Evolutionary conservation across 192 early-diverging fungal genomes (phyloP).

Genomic region (Gonapodya prolifera): DNA sequence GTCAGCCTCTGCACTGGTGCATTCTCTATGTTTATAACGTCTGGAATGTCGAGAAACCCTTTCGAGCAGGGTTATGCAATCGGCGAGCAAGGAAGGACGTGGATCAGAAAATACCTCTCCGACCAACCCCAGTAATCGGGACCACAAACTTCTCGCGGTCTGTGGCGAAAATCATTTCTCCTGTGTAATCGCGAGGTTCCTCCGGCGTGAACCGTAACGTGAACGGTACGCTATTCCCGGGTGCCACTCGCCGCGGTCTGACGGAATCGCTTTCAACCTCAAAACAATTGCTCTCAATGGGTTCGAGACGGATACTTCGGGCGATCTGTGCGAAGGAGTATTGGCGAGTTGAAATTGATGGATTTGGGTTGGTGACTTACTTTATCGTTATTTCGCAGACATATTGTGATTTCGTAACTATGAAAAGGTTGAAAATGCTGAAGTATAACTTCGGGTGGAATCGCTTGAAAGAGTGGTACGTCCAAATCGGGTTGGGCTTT

Average conservation of each 20-base stretch:
- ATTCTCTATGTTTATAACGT: constrained; percentile 29
- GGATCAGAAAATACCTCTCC: constrained; percentile 26
- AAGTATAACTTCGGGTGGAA: constrained; percentile 28
- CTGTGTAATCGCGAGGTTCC: constrained; percentile 32
- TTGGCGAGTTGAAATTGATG: neutral
- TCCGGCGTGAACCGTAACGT: constrained; percentile 41
- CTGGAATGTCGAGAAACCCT: constrained; percentile 44
- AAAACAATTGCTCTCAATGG: constrained; percentile 34
- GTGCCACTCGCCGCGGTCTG: constrained; percentile 39
- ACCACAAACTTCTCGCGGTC: constrained; percentile 46
- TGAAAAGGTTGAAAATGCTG: constrained; percentile 34
- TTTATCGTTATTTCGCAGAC: constrained; percentile 48
- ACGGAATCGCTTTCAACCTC: constrained; percentile 25
- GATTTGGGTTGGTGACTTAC: constrained; percentile 15
- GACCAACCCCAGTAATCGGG: constrained; percentile 35
- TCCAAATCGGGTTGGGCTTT: neutral
- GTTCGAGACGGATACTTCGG: constrained; percentile 30
- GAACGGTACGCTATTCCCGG: constrained; percentile 44
- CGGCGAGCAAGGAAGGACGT: neutral
- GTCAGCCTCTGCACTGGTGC: constrained; percentile 27
- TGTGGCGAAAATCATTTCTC: constrained; percentile 39
- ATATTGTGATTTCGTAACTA: constrained; percentile 35
- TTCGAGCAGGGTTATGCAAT: constrained; percentile 10
- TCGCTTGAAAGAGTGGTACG: constrained; percentile 36
- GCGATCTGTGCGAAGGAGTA: constrained; percentile 22